Evolutionary conservation across 202 grass and related monocot species (phyloP), one percentile per base, ranked within the genome.

Genomic region (Setaria italica): DNA sequence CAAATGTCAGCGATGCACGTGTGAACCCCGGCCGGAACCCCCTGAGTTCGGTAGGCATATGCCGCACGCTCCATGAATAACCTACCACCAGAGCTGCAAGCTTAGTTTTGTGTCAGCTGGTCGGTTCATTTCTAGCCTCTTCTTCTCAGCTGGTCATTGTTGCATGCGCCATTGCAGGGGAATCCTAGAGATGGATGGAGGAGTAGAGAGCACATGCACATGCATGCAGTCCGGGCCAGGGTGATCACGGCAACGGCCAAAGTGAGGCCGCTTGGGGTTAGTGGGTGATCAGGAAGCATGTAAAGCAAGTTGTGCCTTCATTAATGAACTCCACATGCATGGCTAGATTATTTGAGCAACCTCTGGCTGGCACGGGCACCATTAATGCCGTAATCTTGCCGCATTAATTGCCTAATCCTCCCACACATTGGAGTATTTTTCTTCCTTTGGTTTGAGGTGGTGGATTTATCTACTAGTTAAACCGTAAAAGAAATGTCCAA

Each of bases 241-340:
- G 7, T 13, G 19, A 50, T 43, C 49, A 81, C 64, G 65, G 30
- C 37, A 30, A 58, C 54, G 1, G 48, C 54, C 66, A 58, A 58
- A 58, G 49, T 42, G 47, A 67, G 59, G 39, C 48, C 53, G 72
- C 35, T 9, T 33, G 81, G 59, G 53, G 59, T 68, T 53, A 3
- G 25, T 55, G 79, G 15, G 32, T 13, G 15, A 70, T 20, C 29
- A 57, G 78, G 62, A 41, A 16, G 75, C 13, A 45, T 9, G 43
- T 9, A 33, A 51, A 15, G 20, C 79, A 76, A 87, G 62, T 77
- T 63, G 45, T 63, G 45, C 4, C n/a, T 32, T 84, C 85, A 87
- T 87, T 84, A 90, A 87, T 87, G 70, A 56, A 65, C 81, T 57
- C 55, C 89, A 87, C 89, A 63, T 87, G 89, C 76, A 25, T 25